Percentiles rank a stretch among this genome's conserved stretches.
These are phyloP conservation scores for Tulasnella sp. DNA, from an alignment of 768 basidiomycete species.

Conservation along the genomic window DNA sequence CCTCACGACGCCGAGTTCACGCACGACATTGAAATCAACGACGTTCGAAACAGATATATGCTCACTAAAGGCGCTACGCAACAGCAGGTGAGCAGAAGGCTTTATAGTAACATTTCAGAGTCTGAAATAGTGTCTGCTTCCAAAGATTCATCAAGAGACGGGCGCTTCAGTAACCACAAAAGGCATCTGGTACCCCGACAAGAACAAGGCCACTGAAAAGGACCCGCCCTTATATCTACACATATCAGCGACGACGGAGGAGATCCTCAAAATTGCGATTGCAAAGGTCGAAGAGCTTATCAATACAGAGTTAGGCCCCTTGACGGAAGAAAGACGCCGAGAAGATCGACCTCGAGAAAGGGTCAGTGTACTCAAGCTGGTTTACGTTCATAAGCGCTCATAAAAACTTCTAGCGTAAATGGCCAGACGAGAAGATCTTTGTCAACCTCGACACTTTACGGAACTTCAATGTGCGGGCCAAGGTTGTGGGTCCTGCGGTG, in stretches of 20 bases:
- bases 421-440: constrained; percentile 93
- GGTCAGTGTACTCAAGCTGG: constrained; percentile 28
- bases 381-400: constrained; percentile 3
- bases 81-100: constrained; percentile 47
- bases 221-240: constrained; percentile 93
- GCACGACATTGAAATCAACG: constrained; percentile 94
- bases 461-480: constrained; percentile 96
- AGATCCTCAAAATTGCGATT: constrained; percentile 53
- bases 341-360: constrained; percentile 49
- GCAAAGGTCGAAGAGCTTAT: constrained; percentile 66
- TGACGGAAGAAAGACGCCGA: constrained; percentile 61
- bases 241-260: constrained; percentile 64
- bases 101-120: neutral
- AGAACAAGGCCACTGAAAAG: constrained; percentile 77
- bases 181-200: constrained; percentile 93
- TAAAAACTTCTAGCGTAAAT: constrained; percentile 78
- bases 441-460: constrained; percentile 83
- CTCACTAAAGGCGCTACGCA: constrained; percentile 91
- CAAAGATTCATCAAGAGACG: constrained; percentile 80
- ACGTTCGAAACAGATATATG: constrained; percentile 87
- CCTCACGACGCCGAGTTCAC: constrained; percentile 70
- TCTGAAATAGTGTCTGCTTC: too few relatives aligned
- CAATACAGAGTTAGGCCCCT: constrained; percentile 59
- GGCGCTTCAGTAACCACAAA: constrained; percentile 89
- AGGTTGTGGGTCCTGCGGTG: constrained; percentile 91